Evolutionary conservation across 139 green algal genomes (phyloP).

Genomic region (Spirogloea muscicola): DNA sequence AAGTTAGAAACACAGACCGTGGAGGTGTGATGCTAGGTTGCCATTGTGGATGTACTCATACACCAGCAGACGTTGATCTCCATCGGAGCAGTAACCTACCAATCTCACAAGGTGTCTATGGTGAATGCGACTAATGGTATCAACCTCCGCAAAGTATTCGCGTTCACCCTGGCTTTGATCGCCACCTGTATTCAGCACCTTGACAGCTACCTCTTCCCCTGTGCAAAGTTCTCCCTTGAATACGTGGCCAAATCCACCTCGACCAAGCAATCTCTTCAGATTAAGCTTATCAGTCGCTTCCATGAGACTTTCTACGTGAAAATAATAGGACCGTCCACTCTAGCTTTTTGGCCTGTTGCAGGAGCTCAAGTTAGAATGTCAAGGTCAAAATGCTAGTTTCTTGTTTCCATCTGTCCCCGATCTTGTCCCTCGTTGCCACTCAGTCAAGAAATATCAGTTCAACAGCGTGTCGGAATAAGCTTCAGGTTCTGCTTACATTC

Average conservation of each 20-base stretch:
- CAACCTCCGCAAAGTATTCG: constrained; percentile 43
- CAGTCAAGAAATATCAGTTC: too few relatives aligned
- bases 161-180: constrained; percentile 29
- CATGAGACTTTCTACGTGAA: constrained; percentile 7
- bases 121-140: constrained; percentile 28
- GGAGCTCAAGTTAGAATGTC: too few relatives aligned
- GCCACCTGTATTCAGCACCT: constrained; percentile 19
- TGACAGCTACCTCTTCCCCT: constrained; percentile 5
- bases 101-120: constrained; percentile 40
- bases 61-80: constrained; percentile 43
- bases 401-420: too few relatives aligned
- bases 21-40: constrained; percentile 35
- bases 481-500: too few relatives aligned
- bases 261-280: neutral
- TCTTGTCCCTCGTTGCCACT: too few relatives aligned
- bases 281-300: neutral
- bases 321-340: neutral
- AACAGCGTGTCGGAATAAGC: too few relatives aligned
- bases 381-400: too few relatives aligned
- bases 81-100: constrained; percentile 44
- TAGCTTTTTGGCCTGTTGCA: too few relatives aligned
- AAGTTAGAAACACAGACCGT: too few relatives aligned
- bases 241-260: constrained; percentile 18
- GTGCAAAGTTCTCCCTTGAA: neutral
- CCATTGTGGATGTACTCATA: constrained; percentile 47